phyloP scores from a whole-genome alignment of 163 green algal species.

The Chlamydomonas reinhardtii region DNA sequence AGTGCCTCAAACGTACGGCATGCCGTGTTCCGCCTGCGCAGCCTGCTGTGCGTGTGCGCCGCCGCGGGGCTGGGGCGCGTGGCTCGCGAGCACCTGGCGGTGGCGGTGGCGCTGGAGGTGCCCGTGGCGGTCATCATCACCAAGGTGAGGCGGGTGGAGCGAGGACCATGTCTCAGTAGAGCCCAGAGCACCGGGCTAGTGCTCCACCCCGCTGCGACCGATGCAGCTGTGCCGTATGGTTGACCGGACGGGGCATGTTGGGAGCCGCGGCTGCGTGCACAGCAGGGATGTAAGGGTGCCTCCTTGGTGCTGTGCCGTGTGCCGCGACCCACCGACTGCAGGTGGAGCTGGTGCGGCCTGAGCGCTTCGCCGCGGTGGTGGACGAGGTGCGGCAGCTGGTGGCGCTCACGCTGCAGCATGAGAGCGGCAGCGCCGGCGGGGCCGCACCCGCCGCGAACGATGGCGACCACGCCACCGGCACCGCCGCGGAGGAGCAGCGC shows the following conservation, averaged over 20 bases:
- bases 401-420: slow-evolving; percentile 40
- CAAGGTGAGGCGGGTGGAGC: slow-evolving; percentile 56
- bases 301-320: too few species aligned
- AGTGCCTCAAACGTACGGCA: too few species aligned
- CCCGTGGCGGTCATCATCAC: slow-evolving; percentile 78
- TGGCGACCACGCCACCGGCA: too few species aligned
- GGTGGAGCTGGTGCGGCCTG: slow-evolving; percentile 38
- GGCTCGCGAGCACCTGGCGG: slow-evolving; percentile 82
- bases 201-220: too few species aligned
- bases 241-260: too few species aligned
- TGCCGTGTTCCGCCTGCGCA: too few species aligned
- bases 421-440: slow-evolving; percentile 16
- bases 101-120: slow-evolving; percentile 82
- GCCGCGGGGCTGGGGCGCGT: slow-evolving; percentile 67
- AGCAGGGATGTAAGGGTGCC: too few species aligned
- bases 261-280: too few species aligned
- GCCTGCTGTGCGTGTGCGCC: slow-evolving; percentile 78
- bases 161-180: too few species aligned
- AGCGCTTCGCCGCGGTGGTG: slow-evolving; percentile 50
- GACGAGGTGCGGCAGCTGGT: slow-evolving; percentile 51
- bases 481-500: background rate
- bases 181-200: too few species aligned
- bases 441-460: background rate
- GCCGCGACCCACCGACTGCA: background rate
- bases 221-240: too few species aligned